phyloP scores from a whole-genome alignment of 2,329 filamentous ascomycete genomes.

The Ophiocordyceps sinensis region DNA sequence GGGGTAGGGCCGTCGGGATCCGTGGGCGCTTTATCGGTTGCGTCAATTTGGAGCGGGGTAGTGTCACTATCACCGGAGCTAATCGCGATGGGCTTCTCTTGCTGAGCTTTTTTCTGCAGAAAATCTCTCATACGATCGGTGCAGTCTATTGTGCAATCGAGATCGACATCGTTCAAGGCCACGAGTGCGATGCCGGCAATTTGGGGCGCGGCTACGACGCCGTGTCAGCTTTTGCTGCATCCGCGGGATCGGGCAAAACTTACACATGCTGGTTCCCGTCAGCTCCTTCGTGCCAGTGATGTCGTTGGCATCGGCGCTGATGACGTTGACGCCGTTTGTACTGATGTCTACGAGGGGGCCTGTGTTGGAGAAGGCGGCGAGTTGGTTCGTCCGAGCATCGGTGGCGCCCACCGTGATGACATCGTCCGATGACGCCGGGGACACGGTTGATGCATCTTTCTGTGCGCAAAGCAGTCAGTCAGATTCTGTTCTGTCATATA shows the following conservation, averaged over 20 bases:
- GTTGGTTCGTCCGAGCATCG: slow-evolving; percentile 31
- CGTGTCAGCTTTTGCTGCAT: neutral
- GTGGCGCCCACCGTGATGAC: slow-evolving; percentile 48
- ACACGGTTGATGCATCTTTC: slow-evolving; percentile 33
- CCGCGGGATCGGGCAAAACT: slow-evolving; percentile 1
- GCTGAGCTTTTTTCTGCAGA: no score
- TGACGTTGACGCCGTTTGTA: slow-evolving; percentile 39
- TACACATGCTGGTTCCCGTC: slow-evolving; percentile 44
- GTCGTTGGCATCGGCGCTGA: slow-evolving; percentile 22
- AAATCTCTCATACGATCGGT: no score
- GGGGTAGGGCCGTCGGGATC: no score
- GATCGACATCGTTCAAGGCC: no score
- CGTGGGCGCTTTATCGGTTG: no score
- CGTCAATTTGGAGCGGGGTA: no score
- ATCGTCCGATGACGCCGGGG: slow-evolving; percentile 38
- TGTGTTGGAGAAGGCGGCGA: slow-evolving; percentile 45
- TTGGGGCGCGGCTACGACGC: neutral
- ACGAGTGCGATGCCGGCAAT: no score
- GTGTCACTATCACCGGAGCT: no score
- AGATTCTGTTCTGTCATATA: neutral
- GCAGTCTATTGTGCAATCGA: no score
- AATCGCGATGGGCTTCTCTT: no score
- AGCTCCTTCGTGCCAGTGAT: slow-evolving; percentile 23
- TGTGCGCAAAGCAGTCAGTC: slow-evolving; percentile 4
- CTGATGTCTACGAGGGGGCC: slow-evolving; percentile 38